A percentile compares a stretch with the other conserved stretches of the same genome.
Evolutionary conservation across 1,284 basidiomycete genomes (phyloP).

Genomic region (Trichosporon faecale): DNA sequence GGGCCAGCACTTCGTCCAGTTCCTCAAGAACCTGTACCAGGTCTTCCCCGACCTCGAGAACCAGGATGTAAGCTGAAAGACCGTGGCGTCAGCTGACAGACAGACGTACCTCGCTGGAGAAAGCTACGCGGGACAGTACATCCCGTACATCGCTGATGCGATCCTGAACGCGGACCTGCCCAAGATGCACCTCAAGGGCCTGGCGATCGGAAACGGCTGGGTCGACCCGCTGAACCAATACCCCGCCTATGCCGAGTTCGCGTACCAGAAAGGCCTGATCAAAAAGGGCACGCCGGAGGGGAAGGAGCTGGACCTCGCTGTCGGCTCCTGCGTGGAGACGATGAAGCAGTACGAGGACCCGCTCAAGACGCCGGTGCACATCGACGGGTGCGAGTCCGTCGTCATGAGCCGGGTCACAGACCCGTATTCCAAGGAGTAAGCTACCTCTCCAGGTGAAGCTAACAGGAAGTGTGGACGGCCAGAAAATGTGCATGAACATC

Average conservation of each 20-base stretch:
- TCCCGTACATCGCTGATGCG: constrained; percentile 88
- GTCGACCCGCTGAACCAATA: constrained; percentile 88
- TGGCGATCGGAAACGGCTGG: constrained; percentile 96
- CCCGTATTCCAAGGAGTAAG: constrained; percentile 65
- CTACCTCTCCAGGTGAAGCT: neutral
- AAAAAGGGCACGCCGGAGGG: constrained; percentile 69
- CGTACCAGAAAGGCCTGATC: constrained; percentile 73
- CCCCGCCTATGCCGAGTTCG: constrained; percentile 83
- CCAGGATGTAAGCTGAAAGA: constrained; percentile 67
- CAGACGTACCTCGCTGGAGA: constrained; percentile 91
- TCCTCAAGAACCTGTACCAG: constrained; percentile 79
- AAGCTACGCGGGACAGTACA: constrained; percentile 98
- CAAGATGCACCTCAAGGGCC: constrained; percentile 63
- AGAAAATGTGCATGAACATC: constrained; percentile 81
- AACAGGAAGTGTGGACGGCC: constrained; percentile 63
- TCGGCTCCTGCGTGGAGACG: constrained; percentile 63
- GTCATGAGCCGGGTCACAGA: constrained; percentile 64
- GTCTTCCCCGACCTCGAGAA: constrained; percentile 84
- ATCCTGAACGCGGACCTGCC: constrained; percentile 66
- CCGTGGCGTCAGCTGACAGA: constrained; percentile 11
- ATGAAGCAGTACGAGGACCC: constrained; percentile 56
- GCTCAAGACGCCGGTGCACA: constrained; percentile 59
- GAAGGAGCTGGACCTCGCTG: constrained; percentile 61
- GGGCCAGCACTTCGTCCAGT: constrained; percentile 73
- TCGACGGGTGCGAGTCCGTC: constrained; percentile 62